Evolutionary conservation across 768 basidiomycete species (phyloP).

Genomic region (Phanerochaete carnosa): DNA sequence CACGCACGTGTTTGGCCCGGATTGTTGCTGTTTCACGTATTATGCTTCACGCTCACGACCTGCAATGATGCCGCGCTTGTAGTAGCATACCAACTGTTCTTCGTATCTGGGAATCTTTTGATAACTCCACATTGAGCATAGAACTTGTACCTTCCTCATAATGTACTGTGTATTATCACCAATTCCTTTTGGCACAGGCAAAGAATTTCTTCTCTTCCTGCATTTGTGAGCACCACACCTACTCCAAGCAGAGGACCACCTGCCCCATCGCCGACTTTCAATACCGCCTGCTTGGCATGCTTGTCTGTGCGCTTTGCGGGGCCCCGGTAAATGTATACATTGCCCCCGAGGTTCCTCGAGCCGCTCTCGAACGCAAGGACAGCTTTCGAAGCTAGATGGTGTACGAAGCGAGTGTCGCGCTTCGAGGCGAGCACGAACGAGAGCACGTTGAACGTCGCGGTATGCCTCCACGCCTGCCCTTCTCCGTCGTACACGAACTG

Average conservation of each 20-base stretch:
- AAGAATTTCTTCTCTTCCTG: conserved; percentile 40
- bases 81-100: not conserved
- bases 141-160: conserved; percentile 17
- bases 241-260: conserved; percentile 80
- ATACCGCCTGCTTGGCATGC: conserved; percentile 77
- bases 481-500: conserved; percentile 46
- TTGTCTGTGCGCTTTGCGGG: conserved; percentile 41
- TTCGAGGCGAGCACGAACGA: conserved; percentile 94
- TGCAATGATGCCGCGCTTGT: not conserved
- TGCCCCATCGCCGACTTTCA: conserved; percentile 67
- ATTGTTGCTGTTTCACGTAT: not conserved
- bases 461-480: conserved; percentile 59
- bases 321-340: conserved; percentile 82
- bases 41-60: not conserved
- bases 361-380: conserved; percentile 88
- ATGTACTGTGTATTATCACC: conserved; percentile 49
- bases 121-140: not conserved
- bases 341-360: conserved; percentile 61
- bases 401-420: conserved; percentile 82
- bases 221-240: conserved; percentile 39
- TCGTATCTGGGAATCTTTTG: not conserved
- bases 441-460: conserved; percentile 82
- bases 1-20: not conserved
- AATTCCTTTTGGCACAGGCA: conserved; percentile 79
- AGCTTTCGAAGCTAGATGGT: conserved; percentile 55